Evolutionary conservation across 441 rosid genomes (phyloP).

Genomic region (Gossypium laxum): DNA sequence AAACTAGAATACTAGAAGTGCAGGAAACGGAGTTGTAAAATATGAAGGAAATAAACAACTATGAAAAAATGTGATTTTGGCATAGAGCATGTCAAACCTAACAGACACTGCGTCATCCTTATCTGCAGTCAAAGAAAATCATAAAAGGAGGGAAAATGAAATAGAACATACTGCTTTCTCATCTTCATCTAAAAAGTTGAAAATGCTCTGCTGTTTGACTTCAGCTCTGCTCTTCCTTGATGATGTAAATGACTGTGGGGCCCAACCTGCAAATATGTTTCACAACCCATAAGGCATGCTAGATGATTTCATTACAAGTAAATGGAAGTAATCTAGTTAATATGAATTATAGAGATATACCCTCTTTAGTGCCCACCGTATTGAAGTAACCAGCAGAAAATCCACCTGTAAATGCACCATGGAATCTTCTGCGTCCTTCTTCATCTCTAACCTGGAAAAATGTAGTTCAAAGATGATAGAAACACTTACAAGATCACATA

Average conservation of each 20-base stretch:
- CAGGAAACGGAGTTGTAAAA: background rate
- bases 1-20: background rate
- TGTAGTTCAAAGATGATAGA: conserved; percentile 8
- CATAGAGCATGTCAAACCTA: background rate
- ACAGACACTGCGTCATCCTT: background rate
- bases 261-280: conserved; percentile 56
- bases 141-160: background rate
- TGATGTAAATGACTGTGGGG: conserved; percentile 81
- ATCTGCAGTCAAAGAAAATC: background rate
- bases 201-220: conserved; percentile 68
- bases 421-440: conserved; percentile 93
- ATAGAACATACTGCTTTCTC: conserved; percentile 61
- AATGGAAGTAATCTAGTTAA: background rate
- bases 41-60: background rate
- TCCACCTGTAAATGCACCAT: conserved; percentile 97
- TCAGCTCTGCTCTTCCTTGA: conserved; percentile 85
- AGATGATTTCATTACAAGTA: background rate
- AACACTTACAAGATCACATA: background rate
- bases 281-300: conserved; percentile 18
- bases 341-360: conserved; percentile 23
- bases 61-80: background rate
- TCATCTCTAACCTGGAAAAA: conserved; percentile 73
- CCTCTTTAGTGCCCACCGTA: conserved; percentile 87
- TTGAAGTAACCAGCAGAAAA: conserved; percentile 88
- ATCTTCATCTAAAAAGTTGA: conserved; percentile 85